Base-by-base conservation (phyloP, 805 yeast genomes). In the Gaillardinia entomophila region DNA sequence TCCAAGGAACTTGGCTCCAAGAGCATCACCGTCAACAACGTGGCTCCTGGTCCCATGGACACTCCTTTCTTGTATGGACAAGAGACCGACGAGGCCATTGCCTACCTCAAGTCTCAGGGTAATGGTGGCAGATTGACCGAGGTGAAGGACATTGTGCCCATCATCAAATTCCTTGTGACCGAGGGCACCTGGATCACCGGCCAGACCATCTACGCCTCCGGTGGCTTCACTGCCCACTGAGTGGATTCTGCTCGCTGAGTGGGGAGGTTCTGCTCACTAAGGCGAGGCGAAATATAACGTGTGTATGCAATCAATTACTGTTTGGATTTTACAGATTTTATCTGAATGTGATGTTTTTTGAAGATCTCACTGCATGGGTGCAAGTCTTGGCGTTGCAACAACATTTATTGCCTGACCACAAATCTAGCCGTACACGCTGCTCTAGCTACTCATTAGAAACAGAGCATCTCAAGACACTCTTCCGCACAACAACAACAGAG, bases 101-200 rank as follows among this genome's bases (percentile, higher is more conserved):
- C 58, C 19, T 78, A 55, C 51, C 75, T 69, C 60, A 77, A 77
- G 57, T 57, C 75, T n/a, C 66, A 57, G 39, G 71, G 71, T 12
- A 40, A 69, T 32, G 60, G 61, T 25, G 58, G 65, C 28, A 64
- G 80, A 57, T 63, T 79, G 38, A 79, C 85, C 14, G 66, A 75
- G 45, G 60, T 70, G 34, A 57, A 57, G 27, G 86, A 79, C 45
- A 78, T 79, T 49, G 82, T 73, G 34, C 86, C 86, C 40, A 73
- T 77, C 33, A 51, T 79, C 36, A 57, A 71, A 40, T 76, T 79
- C 52, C 62, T 79, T 51, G 80, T 66, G 23, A 70, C 79, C 32
- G 81, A 77, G 40, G 85, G 85, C 37, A 66, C 65, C 46, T 79
- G 85, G 84, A 71, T 79, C 51, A 77, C 77, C 30, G 86, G 86